Percentiles rank a stretch among this genome's conserved stretches.
Evolutionary conservation across 1,284 basidiomycete species (phyloP).

Genomic region (Malassezia globosa): DNA sequence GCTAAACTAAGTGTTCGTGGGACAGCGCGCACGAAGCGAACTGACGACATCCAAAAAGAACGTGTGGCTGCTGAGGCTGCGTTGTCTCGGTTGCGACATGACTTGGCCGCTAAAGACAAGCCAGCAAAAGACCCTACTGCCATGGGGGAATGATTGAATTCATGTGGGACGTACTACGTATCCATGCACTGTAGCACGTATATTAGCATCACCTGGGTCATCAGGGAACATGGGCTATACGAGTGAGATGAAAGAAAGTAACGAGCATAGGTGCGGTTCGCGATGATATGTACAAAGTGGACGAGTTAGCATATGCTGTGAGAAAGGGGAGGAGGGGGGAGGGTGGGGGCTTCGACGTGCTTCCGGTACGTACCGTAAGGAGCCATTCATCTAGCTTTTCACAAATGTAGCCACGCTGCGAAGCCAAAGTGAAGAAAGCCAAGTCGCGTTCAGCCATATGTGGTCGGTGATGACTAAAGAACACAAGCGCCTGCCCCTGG

Average conservation of each 20-base stretch:
- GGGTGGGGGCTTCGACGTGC: too few species aligned
- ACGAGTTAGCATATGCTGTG: too few species aligned
- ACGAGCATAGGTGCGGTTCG: too few species aligned
- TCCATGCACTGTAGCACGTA: constrained; percentile 32
- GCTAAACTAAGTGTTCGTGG: constrained; percentile 30
- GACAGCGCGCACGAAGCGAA: constrained; percentile 19
- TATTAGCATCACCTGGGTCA: constrained; percentile 30
- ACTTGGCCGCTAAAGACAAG: constrained; percentile 8
- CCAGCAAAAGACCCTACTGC: too few species aligned
- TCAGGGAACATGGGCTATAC: constrained; percentile 36
- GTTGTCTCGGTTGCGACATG: constrained; percentile 20
- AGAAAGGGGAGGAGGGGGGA: neutral
- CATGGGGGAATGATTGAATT: too few species aligned
- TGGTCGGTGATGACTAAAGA: constrained; percentile 85
- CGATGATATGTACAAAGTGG: too few species aligned
- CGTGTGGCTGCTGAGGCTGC: constrained; percentile 21
- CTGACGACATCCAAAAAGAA: constrained; percentile 16
- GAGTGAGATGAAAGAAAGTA: neutral
- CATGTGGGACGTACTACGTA: too few species aligned
- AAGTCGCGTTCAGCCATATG: constrained; percentile 67
- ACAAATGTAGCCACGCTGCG: constrained; percentile 61
- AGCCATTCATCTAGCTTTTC: constrained; percentile 61
- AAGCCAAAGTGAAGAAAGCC: constrained; percentile 66
- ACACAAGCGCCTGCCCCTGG: constrained; percentile 58
- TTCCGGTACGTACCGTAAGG: constrained; percentile 4